A percentile compares a stretch with the other conserved stretches of the same genome.
Conservation (phyloP, 768 basidiomycete genomes). For the Royoungia palumana region DNA sequence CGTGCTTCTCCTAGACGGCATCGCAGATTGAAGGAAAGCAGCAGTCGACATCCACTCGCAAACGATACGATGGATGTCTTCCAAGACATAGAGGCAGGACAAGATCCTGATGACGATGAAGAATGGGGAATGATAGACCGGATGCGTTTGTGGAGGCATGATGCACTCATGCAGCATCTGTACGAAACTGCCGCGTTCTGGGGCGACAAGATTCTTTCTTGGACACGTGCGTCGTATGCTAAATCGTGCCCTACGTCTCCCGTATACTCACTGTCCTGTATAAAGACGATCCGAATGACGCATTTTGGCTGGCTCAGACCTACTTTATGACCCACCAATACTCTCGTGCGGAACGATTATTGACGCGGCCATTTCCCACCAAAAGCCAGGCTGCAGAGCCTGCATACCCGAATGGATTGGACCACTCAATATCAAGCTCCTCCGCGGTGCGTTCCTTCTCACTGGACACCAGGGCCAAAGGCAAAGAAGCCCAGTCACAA, state of each 20-base stretch:
- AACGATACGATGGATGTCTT: constrained; percentile 75
- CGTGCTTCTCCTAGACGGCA: constrained; percentile 62
- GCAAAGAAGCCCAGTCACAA: constrained; percentile 47
- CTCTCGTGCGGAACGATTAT: constrained; percentile 86
- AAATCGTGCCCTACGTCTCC: not conserved
- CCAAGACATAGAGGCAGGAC: constrained; percentile 59
- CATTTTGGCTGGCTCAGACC: constrained; percentile 98
- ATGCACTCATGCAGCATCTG: constrained; percentile 97
- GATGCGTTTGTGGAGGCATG: constrained; percentile 96
- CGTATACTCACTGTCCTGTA: constrained; percentile 1
- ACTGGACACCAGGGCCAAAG: constrained; percentile 54
- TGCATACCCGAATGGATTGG: constrained; percentile 26
- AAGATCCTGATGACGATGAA: constrained; percentile 57
- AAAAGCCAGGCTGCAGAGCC: constrained; percentile 39
- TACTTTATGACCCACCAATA: constrained; percentile 97
- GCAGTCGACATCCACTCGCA: constrained; percentile 67
- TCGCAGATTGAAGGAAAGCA: constrained; percentile 52
- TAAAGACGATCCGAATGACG: constrained; percentile 92
- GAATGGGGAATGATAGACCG: constrained; percentile 91
- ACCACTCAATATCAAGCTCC: constrained; percentile 17
- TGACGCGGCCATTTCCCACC: constrained; percentile 81
- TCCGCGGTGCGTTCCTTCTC: constrained; percentile 43
- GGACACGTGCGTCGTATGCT: constrained; percentile 74
- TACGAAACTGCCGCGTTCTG: constrained; percentile 97
- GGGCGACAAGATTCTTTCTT: constrained; percentile 95